Percentiles rank a stretch among this genome's conserved stretches.
Conservation (phyloP, 2,329 filamentous ascomycete species). For the Trichophyton schoenleinii region DNA sequence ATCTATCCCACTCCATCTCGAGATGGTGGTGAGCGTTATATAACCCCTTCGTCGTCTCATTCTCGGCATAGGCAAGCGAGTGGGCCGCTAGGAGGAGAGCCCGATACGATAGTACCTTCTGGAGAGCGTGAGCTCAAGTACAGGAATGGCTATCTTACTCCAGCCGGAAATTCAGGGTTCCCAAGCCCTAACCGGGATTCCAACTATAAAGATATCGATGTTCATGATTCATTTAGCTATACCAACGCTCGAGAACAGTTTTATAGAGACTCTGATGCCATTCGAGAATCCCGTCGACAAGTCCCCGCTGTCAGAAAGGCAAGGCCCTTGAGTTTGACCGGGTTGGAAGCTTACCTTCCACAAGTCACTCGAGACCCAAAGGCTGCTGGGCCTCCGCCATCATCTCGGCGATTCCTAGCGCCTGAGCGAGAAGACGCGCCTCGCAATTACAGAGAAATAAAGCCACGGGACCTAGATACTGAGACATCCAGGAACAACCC, state of each 20-base stretch:
- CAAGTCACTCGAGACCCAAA: constrained; percentile 10
- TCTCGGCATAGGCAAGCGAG: neutral
- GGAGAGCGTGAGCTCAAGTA: constrained; percentile 6
- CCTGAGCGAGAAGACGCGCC: neutral
- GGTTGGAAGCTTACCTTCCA: constrained; percentile 24
- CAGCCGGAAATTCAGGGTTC: constrained; percentile 14
- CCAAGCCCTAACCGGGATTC: constrained; percentile 10
- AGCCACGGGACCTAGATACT: neutral
- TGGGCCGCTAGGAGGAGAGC: neutral
- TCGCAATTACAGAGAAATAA: neutral
- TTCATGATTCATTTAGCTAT: constrained; percentile 35
- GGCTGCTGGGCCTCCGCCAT: neutral
- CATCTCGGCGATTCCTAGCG: neutral
- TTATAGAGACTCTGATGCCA: constrained; percentile 32
- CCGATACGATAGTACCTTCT: neutral
- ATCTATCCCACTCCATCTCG: constrained; percentile 17
- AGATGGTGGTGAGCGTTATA: constrained; percentile 24
- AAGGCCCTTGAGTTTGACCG: constrained; percentile 30
- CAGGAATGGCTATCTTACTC: constrained; percentile 20
- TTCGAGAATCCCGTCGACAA: constrained; percentile 16
- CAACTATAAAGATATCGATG: constrained; percentile 26
- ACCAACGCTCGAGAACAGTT: constrained; percentile 37
- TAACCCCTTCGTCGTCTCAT: constrained; percentile 21
- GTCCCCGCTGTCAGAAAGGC: constrained; percentile 14
- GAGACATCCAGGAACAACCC: neutral